Conservation (phyloP, 306 rosid genomes). For the Betula pendula region DNA sequence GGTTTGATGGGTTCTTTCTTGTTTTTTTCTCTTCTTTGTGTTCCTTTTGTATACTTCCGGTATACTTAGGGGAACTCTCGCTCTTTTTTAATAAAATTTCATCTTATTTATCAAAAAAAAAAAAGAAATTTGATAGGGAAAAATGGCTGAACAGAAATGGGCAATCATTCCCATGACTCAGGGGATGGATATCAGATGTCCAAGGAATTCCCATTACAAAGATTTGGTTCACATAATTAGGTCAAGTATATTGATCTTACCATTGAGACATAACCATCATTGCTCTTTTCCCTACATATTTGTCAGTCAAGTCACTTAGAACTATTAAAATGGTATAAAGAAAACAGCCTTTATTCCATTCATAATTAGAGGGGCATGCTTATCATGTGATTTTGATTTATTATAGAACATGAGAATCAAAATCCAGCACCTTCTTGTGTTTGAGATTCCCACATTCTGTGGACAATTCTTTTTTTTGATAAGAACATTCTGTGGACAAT, state of each 20-base stretch:
- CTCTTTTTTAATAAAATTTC: too few species aligned
- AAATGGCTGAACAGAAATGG: not conserved
- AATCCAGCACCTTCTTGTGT: constrained; percentile 6
- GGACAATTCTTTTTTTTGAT: not conserved
- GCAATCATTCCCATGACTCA: not conserved
- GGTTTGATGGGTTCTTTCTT: too few species aligned
- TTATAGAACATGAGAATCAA: constrained; percentile 21
- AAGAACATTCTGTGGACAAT: not conserved
- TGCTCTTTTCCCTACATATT: not conserved
- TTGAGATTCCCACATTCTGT: not conserved
- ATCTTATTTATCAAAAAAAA: too few species aligned
- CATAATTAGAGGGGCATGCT: constrained; percentile 19
- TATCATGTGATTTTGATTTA: constrained; percentile 14
- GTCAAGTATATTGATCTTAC: constrained; percentile 7
- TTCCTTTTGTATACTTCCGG: too few species aligned
- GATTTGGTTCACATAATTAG: not conserved
- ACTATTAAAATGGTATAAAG: not conserved
- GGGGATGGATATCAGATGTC: not conserved
- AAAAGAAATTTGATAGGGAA: not conserved
- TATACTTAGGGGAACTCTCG: too few species aligned
- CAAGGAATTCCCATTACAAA: not conserved
- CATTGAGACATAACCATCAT: not conserved
- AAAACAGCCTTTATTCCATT: not conserved
- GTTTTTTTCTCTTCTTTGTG: too few species aligned
- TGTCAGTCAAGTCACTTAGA: not conserved